These are phyloP conservation scores for Xylariaceae sp. DNA, from an alignment of 2,329 filamentous ascomycete species.

Conservation along the genomic window DNA sequence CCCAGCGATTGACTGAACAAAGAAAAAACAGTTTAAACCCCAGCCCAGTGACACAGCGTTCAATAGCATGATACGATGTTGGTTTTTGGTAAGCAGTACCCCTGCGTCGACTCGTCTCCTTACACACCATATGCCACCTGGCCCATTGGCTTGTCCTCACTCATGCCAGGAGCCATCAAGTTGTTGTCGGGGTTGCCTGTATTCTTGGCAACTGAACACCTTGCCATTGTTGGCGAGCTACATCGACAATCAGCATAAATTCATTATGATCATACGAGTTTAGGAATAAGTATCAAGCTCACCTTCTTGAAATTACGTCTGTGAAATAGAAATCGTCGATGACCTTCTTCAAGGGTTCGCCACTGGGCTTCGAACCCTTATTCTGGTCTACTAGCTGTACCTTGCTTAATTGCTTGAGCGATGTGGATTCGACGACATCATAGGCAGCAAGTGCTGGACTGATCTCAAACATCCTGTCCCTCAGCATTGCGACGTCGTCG, in stretches of 20 bases:
- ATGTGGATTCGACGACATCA: conserved; percentile 81
- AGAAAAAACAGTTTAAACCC: conserved; percentile 1
- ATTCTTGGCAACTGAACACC: conserved; percentile 90
- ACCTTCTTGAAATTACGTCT: conserved; percentile 94
- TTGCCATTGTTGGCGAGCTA: conserved; percentile 96
- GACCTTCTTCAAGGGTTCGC: conserved; percentile 73
- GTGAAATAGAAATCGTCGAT: conserved; percentile 99
- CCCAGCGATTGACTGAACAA: conserved; percentile 2
- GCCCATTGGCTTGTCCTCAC: conserved; percentile 58
- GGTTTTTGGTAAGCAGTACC: too few relatives aligned
- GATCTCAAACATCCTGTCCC: conserved; percentile 93
- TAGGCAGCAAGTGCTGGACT: conserved; percentile 85
- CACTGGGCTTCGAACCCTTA: conserved; percentile 73
- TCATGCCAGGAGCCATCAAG: conserved; percentile 70
- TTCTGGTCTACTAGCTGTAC: conserved; percentile 95
- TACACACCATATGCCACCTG: conserved; percentile 57
- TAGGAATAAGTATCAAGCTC: conserved; percentile 32
- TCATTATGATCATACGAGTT: background rate
- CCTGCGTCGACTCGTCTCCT: conserved; percentile 10
- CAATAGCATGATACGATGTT: too few relatives aligned
- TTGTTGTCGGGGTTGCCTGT: conserved; percentile 74
- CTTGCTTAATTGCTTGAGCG: conserved; percentile 74
- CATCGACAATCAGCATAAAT: conserved; percentile 9
- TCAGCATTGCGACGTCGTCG: conserved; percentile 82
- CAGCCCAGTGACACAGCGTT: background rate